These are phyloP conservation scores for Blastocystis sp. DNA, from an alignment of 352 stramenopile genomes.

Conservation along the genomic window DNA sequence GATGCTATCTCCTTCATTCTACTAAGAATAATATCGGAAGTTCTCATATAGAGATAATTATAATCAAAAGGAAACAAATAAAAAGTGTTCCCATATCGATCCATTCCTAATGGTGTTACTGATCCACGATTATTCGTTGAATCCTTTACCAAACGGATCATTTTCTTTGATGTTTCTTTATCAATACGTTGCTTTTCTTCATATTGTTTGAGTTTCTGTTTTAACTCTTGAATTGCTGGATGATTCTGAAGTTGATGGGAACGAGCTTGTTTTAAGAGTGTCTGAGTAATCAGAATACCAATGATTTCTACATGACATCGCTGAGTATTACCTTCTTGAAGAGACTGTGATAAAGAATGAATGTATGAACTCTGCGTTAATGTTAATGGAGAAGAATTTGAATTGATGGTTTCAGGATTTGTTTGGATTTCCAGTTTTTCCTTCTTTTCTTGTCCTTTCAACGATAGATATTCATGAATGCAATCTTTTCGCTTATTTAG, in stretches of 20 bases:
- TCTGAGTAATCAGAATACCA: background rate
- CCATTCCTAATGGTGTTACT: background rate
- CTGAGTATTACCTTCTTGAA: background rate
- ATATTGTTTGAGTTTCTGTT: background rate
- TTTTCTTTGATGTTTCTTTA: background rate
- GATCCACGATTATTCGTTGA: background rate
- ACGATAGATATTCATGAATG: background rate
- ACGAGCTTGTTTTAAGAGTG: background rate
- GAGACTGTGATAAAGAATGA: background rate
- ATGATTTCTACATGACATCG: background rate
- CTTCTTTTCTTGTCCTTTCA: background rate
- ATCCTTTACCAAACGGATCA: background rate
- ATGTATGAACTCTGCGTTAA: background rate
- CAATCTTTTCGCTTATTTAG: background rate
- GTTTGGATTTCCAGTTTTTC: background rate
- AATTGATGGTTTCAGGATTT: background rate
- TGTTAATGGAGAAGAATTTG: background rate
- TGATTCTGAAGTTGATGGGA: background rate
- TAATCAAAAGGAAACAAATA: slow-evolving; percentile 13
- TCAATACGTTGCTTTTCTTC: background rate
- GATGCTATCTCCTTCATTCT: background rate
- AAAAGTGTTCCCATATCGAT: background rate
- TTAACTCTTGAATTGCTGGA: background rate
- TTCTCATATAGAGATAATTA: background rate
- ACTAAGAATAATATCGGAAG: background rate